Evolutionary conservation across 2,329 filamentous ascomycete species (phyloP), one percentile per base, ranked within the genome.

Genomic region (Arthroderma uncinatum): DNA sequence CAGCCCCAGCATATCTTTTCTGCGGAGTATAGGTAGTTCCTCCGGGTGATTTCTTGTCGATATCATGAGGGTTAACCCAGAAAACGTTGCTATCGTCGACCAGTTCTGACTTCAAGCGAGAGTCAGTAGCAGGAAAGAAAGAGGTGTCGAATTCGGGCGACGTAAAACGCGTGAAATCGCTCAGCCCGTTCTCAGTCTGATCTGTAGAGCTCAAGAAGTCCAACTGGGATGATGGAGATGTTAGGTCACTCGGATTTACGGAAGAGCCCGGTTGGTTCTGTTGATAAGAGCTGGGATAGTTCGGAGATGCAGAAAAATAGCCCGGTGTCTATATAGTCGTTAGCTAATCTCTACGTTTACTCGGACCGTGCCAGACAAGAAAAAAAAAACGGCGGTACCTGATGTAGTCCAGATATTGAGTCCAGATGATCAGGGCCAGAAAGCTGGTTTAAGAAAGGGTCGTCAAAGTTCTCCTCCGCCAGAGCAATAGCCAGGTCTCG

Each of bases 131-230:
- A 16, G 28, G n/a, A 36, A 40, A 53, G 21, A 55, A 47, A 2
- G 40, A 28, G 19, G 36, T 23, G 12, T 60, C 58, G 7, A 50
- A 33, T 6, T 34, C 55, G 5, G 58, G 55, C n/a, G 58, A 60
- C 14, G 55, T 53, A 34, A 53, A 54, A 23, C 19, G 47, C 23
- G 50, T 58, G 23, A 57, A 42, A 37, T 60, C 58, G 28, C 56
- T 57, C 3, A 53, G 44, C 4, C 53, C 56, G 59, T 62, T 66
- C 14, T 66, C 66, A 42, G 63, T 62, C 40, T 64, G 63, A 12
- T 67, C 68, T 14, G 59, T 61, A 4, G 68, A 65, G 56, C 66
- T 70, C 25, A 71, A 55, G 52, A 70, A 70, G 28, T 65, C 64
- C 10, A 58, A 62, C 42, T 61, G 64, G 25, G 64, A 65, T n/a